Conservation (phyloP, 2,329 filamentous ascomycete species). For the Cladosporium phlei region DNA sequence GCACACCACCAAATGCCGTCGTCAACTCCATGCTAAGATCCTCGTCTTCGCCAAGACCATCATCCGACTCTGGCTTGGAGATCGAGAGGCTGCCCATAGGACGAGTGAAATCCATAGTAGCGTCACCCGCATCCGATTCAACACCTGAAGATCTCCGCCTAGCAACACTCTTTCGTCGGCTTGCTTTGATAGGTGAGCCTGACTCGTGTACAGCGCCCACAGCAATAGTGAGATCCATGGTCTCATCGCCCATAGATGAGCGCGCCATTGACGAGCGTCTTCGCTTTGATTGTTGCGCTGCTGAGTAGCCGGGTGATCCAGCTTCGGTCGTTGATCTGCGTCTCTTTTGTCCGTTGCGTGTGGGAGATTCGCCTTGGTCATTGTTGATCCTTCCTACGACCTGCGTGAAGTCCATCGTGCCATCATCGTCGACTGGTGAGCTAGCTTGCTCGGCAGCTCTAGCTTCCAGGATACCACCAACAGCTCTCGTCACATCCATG, state of each 20-base stretch:
- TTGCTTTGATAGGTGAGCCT: conserved; percentile 22
- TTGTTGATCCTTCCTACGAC: conserved; percentile 48
- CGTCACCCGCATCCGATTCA: conserved; percentile 39
- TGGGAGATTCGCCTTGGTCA: conserved; percentile 24
- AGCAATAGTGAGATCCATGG: conserved; percentile 38
- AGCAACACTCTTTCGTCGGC: conserved; percentile 30
- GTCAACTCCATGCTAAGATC: conserved; percentile 53
- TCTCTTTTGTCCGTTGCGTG: conserved; percentile 39
- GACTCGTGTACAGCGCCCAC: conserved; percentile 31
- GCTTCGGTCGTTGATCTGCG: conserved; percentile 35
- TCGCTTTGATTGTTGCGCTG: conserved; percentile 30
- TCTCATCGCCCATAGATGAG: conserved; percentile 37
- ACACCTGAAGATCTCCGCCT: conserved; percentile 33
- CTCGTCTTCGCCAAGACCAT: conserved; percentile 33
- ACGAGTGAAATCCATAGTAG: conserved; percentile 54
- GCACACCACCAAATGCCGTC: conserved; percentile 44
- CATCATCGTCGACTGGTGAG: conserved; percentile 39
- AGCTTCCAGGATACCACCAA: conserved; percentile 70
- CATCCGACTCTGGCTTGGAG: conserved; percentile 17
- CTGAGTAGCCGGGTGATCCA: conserved; percentile 28
- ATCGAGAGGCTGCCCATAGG: conserved; percentile 44
- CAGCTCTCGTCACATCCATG: conserved; percentile 85
- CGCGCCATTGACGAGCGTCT: conserved; percentile 34
- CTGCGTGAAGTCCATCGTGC: conserved; percentile 54
- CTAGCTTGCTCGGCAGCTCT: conserved; percentile 28